A percentile compares a stretch with the other conserved stretches of the same genome.
These are phyloP conservation scores for Neurospora sp. DNA, from an alignment of 495 filamentous ascomycete species.

Conservation along the genomic window DNA sequence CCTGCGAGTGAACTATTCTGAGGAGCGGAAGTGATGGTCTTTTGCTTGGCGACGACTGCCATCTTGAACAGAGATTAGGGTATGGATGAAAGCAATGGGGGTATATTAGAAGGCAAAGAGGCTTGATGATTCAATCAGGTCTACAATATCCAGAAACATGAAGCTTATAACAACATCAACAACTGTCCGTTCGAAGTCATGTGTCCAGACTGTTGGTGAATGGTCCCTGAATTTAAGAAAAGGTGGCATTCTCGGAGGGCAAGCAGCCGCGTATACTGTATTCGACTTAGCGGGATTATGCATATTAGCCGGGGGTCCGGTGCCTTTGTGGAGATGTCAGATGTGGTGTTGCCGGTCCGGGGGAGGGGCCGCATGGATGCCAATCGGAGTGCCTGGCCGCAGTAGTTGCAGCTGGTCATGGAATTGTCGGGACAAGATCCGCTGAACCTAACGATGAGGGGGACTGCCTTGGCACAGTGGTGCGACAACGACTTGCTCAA, in stretches of 20 bases:
- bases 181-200: background rate
- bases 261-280: constrained; percentile 20
- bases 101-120: background rate
- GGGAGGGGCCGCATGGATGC: background rate
- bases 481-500: background rate
- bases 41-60: constrained; percentile 1
- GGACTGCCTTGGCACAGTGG: background rate
- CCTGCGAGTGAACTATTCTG: constrained; percentile 1
- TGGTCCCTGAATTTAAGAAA: constrained; percentile 7
- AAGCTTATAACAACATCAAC: background rate
- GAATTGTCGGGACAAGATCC: background rate
- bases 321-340: background rate
- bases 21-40: background rate
- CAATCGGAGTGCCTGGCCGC: background rate
- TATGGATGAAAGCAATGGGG: background rate
- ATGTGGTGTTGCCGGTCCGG: background rate
- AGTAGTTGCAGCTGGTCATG: background rate
- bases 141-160: background rate
- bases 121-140: background rate
- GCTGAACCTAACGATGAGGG: background rate
- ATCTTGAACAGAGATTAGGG: background rate
- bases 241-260: constrained; percentile 27
- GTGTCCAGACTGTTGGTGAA: background rate
- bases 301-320: background rate
- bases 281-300: constrained; percentile 17